Evolutionary conservation across 1,139 yeast species (phyloP).

Genomic region (Diutina ranongensis): DNA sequence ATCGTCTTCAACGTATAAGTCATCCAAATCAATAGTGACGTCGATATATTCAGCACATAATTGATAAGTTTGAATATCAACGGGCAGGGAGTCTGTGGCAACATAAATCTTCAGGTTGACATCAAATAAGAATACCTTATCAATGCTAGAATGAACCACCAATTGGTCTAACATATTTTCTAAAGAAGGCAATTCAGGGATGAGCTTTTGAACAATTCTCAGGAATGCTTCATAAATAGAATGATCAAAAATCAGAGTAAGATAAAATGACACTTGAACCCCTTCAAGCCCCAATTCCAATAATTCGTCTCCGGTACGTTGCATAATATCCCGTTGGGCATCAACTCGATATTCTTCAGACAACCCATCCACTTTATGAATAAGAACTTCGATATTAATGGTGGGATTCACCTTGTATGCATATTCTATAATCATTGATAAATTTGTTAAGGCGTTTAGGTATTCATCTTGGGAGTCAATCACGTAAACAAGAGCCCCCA

Average conservation of each 20-base stretch:
- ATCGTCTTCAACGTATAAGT: conserved; percentile 43
- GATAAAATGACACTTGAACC: conserved; percentile 80
- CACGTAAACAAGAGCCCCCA: conserved; percentile 91
- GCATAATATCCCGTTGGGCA: conserved; percentile 94
- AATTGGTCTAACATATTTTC: conserved; percentile 83
- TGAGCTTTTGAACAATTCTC: conserved; percentile 80
- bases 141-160: conserved; percentile 83
- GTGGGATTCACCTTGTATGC: conserved; percentile 80
- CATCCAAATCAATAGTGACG: conserved; percentile 81
- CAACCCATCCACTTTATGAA: conserved; percentile 91
- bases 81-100: conserved; percentile 93
- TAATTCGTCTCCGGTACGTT: conserved; percentile 86
- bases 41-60: conserved; percentile 96
- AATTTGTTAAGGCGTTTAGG: conserved; percentile 77
- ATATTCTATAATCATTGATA: conserved; percentile 79
- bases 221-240: conserved; percentile 94
- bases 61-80: conserved; percentile 89
- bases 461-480: conserved; percentile 95
- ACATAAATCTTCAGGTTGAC: conserved; percentile 89
- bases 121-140: conserved; percentile 86
- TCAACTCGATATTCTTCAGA: conserved; percentile 89
- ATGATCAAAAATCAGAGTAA: conserved; percentile 91
- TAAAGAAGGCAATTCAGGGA: conserved; percentile 78
- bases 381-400: conserved; percentile 82
- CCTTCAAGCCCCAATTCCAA: conserved; percentile 84